These are phyloP conservation scores for Malassezia slooffiae DNA, from an alignment of 1,284 basidiomycete species.

Conservation along the genomic window DNA sequence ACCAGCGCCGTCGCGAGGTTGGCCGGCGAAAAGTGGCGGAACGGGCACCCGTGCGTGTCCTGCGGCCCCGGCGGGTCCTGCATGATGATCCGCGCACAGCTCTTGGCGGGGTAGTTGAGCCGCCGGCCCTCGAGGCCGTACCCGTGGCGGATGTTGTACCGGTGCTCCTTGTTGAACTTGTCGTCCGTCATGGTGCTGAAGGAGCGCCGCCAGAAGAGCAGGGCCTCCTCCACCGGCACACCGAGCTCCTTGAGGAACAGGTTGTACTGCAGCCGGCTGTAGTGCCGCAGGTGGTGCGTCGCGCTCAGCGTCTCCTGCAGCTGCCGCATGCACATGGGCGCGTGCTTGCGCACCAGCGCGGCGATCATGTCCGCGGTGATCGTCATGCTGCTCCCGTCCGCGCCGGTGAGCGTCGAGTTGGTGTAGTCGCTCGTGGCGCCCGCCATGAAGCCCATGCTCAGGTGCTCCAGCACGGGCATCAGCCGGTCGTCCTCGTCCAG, in stretches of 20 bases:
- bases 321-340: slow-evolving; percentile 90
- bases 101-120: slow-evolving; percentile 86
- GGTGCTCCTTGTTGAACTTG: slow-evolving; percentile 95
- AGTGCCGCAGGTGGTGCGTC: slow-evolving; percentile 84
- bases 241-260: slow-evolving; percentile 84
- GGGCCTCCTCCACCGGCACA: slow-evolving; percentile 83
- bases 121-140: slow-evolving; percentile 90
- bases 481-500: slow-evolving; percentile 90
- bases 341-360: slow-evolving; percentile 72
- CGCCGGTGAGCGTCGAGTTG: slow-evolving; percentile 44
- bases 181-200: slow-evolving; percentile 70
- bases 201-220: slow-evolving; percentile 83
- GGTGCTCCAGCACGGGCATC: slow-evolving; percentile 77
- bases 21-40: slow-evolving; percentile 74
- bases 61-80: slow-evolving; percentile 61
- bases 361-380: slow-evolving; percentile 92
- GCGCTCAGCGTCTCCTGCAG: slow-evolving; percentile 67
- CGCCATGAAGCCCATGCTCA: slow-evolving; percentile 85
- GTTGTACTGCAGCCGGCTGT: slow-evolving; percentile 79
- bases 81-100: slow-evolving; percentile 81
- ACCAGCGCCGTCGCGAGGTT: slow-evolving; percentile 71
- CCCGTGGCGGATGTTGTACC: slow-evolving; percentile 91
- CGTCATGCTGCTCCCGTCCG: slow-evolving; percentile 52
- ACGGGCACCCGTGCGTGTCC: slow-evolving; percentile 86
- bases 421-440: slow-evolving; percentile 76